phyloP scores from a whole-genome alignment of 495 filamentous ascomycete species.

The Saxispiralis lemnorum region DNA sequence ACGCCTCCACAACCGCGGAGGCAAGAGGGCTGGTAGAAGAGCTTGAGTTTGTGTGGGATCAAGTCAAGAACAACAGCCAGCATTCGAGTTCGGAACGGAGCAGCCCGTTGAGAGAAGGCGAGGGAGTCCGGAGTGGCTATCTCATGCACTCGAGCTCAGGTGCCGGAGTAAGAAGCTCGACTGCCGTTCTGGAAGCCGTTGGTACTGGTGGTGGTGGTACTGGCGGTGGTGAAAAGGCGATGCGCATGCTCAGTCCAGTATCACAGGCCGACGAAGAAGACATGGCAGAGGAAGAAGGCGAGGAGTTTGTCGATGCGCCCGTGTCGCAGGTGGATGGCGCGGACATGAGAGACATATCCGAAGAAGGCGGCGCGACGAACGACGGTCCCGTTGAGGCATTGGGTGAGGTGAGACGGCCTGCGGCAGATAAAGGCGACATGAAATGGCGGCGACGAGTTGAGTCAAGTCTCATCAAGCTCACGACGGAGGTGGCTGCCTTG shows the following conservation, averaged over 20 bases:
- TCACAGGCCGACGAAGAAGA: constrained; percentile 62
- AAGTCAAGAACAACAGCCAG: constrained; percentile 63
- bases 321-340: constrained; percentile 24
- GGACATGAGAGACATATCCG: constrained; percentile 10
- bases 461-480: constrained; percentile 72
- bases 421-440: constrained; percentile 12
- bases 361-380: neutral
- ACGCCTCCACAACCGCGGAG: constrained; percentile 70
- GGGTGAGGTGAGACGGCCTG: constrained; percentile 4
- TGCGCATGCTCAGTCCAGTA: constrained; percentile 62
- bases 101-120: constrained; percentile 6
- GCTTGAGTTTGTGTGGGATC: constrained; percentile 96
- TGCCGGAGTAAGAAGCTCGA: constrained; percentile 4
- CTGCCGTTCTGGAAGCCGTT: constrained; percentile 5
- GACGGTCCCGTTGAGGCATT: constrained; percentile 9
- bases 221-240: constrained; percentile 1
- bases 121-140: constrained; percentile 8
- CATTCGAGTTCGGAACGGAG: constrained; percentile 11
- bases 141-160: constrained; percentile 6
- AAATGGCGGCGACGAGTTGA: constrained; percentile 74
- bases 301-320: constrained; percentile 27
- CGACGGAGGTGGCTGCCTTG: constrained; percentile 82
- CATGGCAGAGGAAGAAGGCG: constrained; percentile 16
- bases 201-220: neutral
- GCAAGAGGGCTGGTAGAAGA: constrained; percentile 78